These are phyloP conservation scores for Linnemannia exigua DNA, from an alignment of 192 early-diverging fungal species.

Conservation along the genomic window DNA sequence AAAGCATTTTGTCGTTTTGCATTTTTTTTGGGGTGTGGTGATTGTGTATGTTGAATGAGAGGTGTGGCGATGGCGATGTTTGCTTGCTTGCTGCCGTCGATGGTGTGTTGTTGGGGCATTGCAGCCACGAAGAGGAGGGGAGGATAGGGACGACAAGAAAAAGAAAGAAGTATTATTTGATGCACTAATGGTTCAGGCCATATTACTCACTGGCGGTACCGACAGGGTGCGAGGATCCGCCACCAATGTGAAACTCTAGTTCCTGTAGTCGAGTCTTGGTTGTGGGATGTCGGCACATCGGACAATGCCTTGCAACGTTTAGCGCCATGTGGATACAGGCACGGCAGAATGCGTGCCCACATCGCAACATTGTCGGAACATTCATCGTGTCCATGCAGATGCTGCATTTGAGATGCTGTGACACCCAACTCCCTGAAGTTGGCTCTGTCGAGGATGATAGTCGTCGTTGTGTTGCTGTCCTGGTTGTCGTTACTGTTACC, in stretches of 20 bases:
- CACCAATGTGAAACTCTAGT: slow-evolving; percentile 20
- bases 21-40: not conserved
- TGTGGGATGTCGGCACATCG: slow-evolving; percentile 28
- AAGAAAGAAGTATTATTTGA: not conserved
- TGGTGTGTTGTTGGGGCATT: not conserved
- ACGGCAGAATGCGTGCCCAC: slow-evolving; percentile 37
- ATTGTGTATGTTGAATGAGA: not conserved
- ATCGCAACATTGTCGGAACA: slow-evolving; percentile 28
- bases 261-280: slow-evolving; percentile 18
- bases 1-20: slow-evolving; percentile 10
- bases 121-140: not conserved
- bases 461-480: not conserved
- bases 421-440: slow-evolving; percentile 9
- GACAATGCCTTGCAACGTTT: slow-evolving; percentile 18
- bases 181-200: too few relatives aligned
- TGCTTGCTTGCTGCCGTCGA: not conserved
- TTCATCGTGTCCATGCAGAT: slow-evolving; percentile 35
- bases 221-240: not conserved
- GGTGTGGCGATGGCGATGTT: too few relatives aligned
- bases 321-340: slow-evolving; percentile 23
- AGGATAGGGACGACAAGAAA: not conserved
- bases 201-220: not conserved
- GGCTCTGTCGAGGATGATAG: not conserved
- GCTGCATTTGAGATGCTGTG: slow-evolving; percentile 25
- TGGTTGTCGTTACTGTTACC: not conserved